Conservation (phyloP, 441 rosid genomes). For the Brassica balearica region DNA sequence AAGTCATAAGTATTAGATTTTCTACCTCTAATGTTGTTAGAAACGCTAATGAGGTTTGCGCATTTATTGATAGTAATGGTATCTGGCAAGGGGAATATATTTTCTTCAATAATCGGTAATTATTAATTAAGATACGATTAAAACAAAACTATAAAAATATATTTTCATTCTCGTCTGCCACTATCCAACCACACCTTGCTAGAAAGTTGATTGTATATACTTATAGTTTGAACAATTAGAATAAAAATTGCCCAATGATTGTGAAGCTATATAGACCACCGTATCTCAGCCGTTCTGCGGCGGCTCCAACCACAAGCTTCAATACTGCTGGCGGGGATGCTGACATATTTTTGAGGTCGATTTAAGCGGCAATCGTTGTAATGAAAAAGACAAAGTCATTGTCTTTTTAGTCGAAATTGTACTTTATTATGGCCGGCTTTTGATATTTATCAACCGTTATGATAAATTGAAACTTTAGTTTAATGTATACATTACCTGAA, state of each 20-base stretch:
- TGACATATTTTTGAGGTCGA: background rate
- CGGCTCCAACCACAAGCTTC: constrained; percentile 18
- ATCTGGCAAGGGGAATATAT: background rate
- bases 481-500: constrained; percentile 8
- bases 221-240: background rate
- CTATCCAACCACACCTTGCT: constrained; percentile 18
- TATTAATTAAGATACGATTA: constrained; percentile 27
- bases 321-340: constrained; percentile 13
- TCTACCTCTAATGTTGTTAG: background rate
- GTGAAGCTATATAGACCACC: constrained; percentile 3
- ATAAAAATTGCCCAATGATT: background rate
- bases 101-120: background rate
- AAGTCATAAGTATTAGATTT: background rate
- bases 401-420: constrained; percentile 29
- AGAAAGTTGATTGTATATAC: background rate
- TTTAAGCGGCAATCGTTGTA: background rate
- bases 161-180: constrained; percentile 40
- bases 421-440: constrained; percentile 36
- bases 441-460: constrained; percentile 4
- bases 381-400: constrained; percentile 14
- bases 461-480: constrained; percentile 3
- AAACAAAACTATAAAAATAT: background rate
- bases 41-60: background rate
- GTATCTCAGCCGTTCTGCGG: constrained; percentile 6
- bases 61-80: background rate